Conservation (phyloP, 371 early-diverging fungal genomes). For the Circinella minor region DNA sequence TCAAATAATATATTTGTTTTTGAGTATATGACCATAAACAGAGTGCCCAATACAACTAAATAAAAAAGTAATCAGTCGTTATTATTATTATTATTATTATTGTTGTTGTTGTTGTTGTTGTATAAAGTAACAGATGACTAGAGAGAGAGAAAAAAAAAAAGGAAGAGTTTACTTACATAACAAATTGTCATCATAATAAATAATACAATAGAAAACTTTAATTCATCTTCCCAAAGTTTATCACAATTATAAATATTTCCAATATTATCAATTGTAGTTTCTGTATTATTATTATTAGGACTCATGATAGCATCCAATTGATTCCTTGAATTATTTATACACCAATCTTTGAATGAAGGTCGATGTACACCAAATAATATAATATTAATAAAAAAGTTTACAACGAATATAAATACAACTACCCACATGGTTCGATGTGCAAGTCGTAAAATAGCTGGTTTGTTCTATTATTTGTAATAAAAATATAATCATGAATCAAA, state of each 20-base stretch:
- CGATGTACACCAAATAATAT: slow-evolving; percentile 38
- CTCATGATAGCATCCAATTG: slow-evolving; percentile 17
- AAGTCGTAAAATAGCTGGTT: slow-evolving; percentile 18
- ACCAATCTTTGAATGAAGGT: slow-evolving; percentile 32
- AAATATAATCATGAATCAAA: background rate
- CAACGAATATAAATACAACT: slow-evolving; percentile 23
- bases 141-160: too few species aligned
- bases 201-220: slow-evolving; percentile 37
- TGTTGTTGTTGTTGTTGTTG: background rate
- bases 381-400: slow-evolving; percentile 29
- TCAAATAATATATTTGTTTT: slow-evolving; percentile 15
- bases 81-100: too few species aligned
- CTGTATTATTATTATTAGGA: background rate
- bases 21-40: slow-evolving; percentile 45
- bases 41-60: slow-evolving; percentile 40
- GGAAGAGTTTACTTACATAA: slow-evolving; percentile 29
- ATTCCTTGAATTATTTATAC: slow-evolving; percentile 24
- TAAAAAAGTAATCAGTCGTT: too few species aligned
- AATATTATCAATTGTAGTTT: slow-evolving; percentile 9
- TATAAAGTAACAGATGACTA: too few species aligned
- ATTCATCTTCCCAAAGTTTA: slow-evolving; percentile 46
- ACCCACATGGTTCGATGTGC: slow-evolving; percentile 29
- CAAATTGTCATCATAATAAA: slow-evolving; percentile 32
- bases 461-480: background rate
- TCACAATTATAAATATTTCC: slow-evolving; percentile 47